These are phyloP conservation scores for Hypoxylon sp. DNA, from an alignment of 2,329 filamentous ascomycete species.

Conservation along the genomic window DNA sequence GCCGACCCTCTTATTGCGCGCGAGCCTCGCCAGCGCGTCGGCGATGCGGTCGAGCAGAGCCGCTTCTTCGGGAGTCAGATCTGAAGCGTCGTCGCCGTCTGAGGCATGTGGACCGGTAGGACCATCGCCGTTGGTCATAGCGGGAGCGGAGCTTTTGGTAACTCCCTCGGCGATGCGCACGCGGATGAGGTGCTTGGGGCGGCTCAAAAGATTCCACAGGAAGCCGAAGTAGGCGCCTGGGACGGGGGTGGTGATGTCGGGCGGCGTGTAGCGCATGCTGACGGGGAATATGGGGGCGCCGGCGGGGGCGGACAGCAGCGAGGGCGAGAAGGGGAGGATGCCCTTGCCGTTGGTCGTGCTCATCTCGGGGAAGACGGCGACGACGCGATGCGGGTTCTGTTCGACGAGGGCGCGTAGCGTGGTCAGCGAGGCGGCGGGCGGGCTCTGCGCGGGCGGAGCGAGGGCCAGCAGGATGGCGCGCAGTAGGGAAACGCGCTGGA, in stretches of 20 bases:
- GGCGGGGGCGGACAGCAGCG: constrained; percentile 71
- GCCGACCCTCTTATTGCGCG: constrained; percentile 87
- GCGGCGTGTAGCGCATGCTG: constrained; percentile 85
- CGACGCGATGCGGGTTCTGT: constrained; percentile 74
- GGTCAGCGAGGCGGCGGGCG: constrained; percentile 60
- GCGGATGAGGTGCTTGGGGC: constrained; percentile 86
- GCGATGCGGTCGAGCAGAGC: constrained; percentile 78
- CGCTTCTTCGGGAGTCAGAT: constrained; percentile 65
- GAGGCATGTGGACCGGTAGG: constrained; percentile 20
- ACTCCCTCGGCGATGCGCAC: constrained; percentile 87
- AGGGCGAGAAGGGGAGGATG: constrained; percentile 83
- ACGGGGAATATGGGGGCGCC: constrained; percentile 86
- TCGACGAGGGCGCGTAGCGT: constrained; percentile 69
- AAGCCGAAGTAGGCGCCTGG: constrained; percentile 77
- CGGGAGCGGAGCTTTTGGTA: constrained; percentile 57
- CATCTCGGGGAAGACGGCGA: constrained; percentile 92
- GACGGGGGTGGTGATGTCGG: constrained; percentile 89
- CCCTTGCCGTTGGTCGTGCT: constrained; percentile 93
- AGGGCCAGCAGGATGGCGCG: constrained; percentile 79
- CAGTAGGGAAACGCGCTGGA: constrained; percentile 79
- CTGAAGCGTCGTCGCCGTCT: constrained; percentile 39
- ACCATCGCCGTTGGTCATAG: constrained; percentile 47
- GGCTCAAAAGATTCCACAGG: constrained; percentile 84
- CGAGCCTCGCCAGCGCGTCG: constrained; percentile 85
- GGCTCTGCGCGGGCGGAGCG: constrained; percentile 56